phyloP scores from a whole-genome alignment of 2,329 filamentous ascomycete genomes.

The Xylaria multiplex region DNA sequence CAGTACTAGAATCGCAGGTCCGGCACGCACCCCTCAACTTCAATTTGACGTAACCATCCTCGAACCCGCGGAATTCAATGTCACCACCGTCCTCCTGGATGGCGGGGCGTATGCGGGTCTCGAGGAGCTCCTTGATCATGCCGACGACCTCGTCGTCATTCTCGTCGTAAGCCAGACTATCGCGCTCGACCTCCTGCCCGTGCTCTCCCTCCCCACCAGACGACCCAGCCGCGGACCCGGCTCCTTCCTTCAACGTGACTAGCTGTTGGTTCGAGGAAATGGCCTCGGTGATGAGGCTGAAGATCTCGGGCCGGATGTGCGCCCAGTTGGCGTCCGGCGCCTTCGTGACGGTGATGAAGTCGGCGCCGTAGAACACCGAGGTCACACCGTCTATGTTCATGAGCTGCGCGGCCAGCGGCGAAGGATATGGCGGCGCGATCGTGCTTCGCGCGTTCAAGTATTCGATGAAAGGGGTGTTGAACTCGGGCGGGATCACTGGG shows the following conservation, averaged over 20 bases:
- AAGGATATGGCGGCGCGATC: conserved; percentile 87
- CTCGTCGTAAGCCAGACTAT: conserved; percentile 84
- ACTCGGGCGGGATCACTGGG: conserved; percentile 78
- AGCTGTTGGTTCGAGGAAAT: conserved; percentile 85
- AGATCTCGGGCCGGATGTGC: conserved; percentile 94
- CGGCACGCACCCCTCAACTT: conserved; percentile 93
- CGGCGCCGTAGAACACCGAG: conserved; percentile 89
- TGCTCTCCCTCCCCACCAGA: conserved; percentile 45
- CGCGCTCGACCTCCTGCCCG: conserved; percentile 65
- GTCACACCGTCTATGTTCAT: conserved; percentile 96
- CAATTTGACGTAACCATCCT: conserved; percentile 82
- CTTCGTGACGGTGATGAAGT: conserved; percentile 98
- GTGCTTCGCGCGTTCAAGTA: conserved; percentile 91
- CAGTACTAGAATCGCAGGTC: conserved; percentile 96
- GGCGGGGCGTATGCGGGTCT: conserved; percentile 91
- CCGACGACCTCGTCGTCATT: conserved; percentile 93
- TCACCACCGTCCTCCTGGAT: conserved; percentile 99
- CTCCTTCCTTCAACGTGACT: conserved; percentile 74
- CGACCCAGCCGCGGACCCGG: conserved; percentile 59
- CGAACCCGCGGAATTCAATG: conserved; percentile 93
- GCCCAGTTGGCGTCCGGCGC: conserved; percentile 89
- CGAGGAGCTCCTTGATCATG: conserved; percentile 98
- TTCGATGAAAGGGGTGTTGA: conserved; percentile 84
- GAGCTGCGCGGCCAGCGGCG: conserved; percentile 87
- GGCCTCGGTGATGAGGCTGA: conserved; percentile 92